Evolutionary conservation across 495 filamentous ascomycete genomes (phyloP).

Genomic region (Oleoguttula mirabilis): DNA sequence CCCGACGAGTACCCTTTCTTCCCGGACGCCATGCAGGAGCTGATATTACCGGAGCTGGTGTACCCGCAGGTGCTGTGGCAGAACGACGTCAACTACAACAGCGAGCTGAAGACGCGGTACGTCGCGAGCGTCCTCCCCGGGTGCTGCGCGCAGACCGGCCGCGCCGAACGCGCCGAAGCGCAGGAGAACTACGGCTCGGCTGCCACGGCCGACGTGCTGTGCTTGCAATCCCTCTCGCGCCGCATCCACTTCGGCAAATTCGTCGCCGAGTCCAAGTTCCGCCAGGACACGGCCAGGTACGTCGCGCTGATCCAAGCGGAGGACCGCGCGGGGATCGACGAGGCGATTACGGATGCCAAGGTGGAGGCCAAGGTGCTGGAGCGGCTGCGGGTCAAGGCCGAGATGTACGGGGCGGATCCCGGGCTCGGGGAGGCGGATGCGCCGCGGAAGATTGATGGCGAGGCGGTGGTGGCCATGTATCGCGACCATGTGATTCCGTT

Average conservation of each 20-base stretch:
- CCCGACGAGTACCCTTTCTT: constrained; percentile 99
- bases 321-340: constrained; percentile 70
- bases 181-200: constrained; percentile 93
- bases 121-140: constrained; percentile 69
- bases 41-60: constrained; percentile 73
- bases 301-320: constrained; percentile 64
- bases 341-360: constrained; percentile 75
- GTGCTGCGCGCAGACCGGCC: constrained; percentile 59
- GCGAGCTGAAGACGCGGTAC: constrained; percentile 74
- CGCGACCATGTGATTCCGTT: constrained; percentile 86
- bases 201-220: constrained; percentile 81
- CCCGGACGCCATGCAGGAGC: constrained; percentile 62
- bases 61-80: constrained; percentile 88
- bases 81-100: constrained; percentile 87
- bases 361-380: constrained; percentile 91
- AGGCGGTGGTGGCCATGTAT: constrained; percentile 91
- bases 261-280: constrained; percentile 97
- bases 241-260: constrained; percentile 98
- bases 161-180: constrained; percentile 57
- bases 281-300: constrained; percentile 66
- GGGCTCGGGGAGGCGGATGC: constrained; percentile 41
- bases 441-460: constrained; percentile 71
- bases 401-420: constrained; percentile 90
- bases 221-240: constrained; percentile 80
- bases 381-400: constrained; percentile 77